phyloP scores from a whole-genome alignment of 148 eudicot genomes.

The Chenopodium suecicum region DNA sequence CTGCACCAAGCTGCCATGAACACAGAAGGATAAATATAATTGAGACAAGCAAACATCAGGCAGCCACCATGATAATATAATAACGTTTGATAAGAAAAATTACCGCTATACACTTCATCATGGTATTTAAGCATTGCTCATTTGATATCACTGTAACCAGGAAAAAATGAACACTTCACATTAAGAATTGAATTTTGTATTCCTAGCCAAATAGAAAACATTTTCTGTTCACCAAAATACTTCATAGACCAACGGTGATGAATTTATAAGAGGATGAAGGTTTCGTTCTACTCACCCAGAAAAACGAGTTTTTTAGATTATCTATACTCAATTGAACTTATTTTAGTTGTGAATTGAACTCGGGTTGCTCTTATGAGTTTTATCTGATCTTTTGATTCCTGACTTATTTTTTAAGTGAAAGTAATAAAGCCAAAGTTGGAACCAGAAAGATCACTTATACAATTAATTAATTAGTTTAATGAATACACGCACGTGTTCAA shows the following conservation, averaged over 20 bases:
- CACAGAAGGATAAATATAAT: neutral
- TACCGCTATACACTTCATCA: conserved; percentile 90
- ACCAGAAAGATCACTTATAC: neutral
- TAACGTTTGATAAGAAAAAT: conserved; percentile 15
- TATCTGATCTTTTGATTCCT: neutral
- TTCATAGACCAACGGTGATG: neutral
- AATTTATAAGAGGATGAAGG: neutral
- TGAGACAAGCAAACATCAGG: conserved; percentile 5
- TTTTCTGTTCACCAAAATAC: neutral
- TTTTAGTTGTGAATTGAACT: no score
- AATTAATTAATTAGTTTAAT: neutral
- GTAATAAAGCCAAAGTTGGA: neutral
- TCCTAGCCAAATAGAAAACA: neutral
- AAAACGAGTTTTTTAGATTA: no score
- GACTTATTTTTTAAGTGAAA: neutral
- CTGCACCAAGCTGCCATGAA: conserved; percentile 73
- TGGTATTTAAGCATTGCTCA: conserved; percentile 60
- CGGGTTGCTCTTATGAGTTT: neutral
- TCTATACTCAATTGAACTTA: no score
- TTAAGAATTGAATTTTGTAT: neutral
- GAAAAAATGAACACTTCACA: conserved; percentile 8
- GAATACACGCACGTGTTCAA: neutral
- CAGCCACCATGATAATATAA: neutral
- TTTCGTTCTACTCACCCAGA: neutral
- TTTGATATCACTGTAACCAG: conserved; percentile 60